Base-by-base conservation (phyloP, 352 stramenopile species). In the Phytophthora palmivora region DNA sequence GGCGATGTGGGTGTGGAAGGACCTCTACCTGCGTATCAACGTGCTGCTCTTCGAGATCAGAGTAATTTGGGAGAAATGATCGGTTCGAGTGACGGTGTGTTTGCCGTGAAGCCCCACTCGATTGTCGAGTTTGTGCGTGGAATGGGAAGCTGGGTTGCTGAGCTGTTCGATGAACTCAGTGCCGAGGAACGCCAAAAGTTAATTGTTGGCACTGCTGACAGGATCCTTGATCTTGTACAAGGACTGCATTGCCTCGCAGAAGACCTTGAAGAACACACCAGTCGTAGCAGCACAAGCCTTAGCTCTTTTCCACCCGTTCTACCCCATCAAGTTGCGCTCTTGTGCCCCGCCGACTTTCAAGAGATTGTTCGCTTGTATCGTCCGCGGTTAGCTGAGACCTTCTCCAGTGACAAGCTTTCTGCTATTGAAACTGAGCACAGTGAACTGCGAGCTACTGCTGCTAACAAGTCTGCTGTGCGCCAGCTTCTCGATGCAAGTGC, bases 1-100 rank as follows among this genome's bases (percentile, higher is more conserved):
- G 50, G 36, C 21, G 58, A 68, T n/a, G 28, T 67, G 28, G 63
- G 57, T 42, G 60, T 72, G 14, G 57, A 72, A 43, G 63, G 63
- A 21, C 63, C 63, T 15, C 39, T 72, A 7, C 58, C 57, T 26
- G 50, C 51, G 16, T 63, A 59, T 10, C 57, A 72, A 39, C 50
- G 58, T 54, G 44, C 63, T 51, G 45, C 63, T 46, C 42, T 72
- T 28, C 58, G 50, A 3, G 38, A 68, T 42, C 57, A 54, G 6
- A 67, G 38, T 12, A 6, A 33, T 14, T 18, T 34, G 15, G 42
- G 44, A 26, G 47, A 57, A 28, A 50, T 42, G 57, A 62, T 72
- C 22, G 49, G 50, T 14, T 64, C 63, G 12, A 57, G 26, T 22
- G 63, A 72, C 43, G 58, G 58, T 14, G 50, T 60, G 42, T 72